Percentiles rank a stretch among this genome's conserved stretches.
phyloP scores from a whole-genome alignment of 2,329 filamentous ascomycete species.

The Biscogniauxia mediterranea region DNA sequence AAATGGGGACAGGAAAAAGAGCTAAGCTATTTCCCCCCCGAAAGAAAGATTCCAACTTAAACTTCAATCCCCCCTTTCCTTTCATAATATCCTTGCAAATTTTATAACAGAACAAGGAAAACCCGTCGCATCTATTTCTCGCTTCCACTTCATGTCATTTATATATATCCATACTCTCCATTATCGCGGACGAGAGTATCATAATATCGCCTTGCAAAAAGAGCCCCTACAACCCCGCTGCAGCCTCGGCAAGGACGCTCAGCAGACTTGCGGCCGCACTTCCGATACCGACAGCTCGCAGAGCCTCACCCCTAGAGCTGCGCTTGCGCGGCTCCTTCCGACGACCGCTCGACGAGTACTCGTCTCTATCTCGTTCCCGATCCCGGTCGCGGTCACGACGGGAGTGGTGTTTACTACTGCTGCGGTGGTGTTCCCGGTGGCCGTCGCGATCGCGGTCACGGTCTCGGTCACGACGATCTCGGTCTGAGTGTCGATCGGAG shows the following conservation, averaged over 20 bases:
- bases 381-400: conserved; percentile 35
- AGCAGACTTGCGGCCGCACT: conserved; percentile 59
- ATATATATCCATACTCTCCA: neutral
- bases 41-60: neutral
- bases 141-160: neutral
- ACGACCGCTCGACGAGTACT: conserved; percentile 20
- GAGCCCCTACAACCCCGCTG: conserved; percentile 30
- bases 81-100: no score
- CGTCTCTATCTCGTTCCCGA: conserved; percentile 33
- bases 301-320: conserved; percentile 51
- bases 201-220: neutral
- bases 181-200: no score
- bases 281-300: conserved; percentile 58
- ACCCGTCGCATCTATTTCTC: no score
- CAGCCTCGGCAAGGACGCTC: conserved; percentile 58
- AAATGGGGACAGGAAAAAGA: neutral
- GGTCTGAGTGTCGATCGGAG: conserved; percentile 39
- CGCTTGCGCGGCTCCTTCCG: conserved; percentile 40
- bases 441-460: conserved; percentile 28
- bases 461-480: conserved; percentile 30
- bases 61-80: neutral
- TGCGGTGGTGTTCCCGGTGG: conserved; percentile 12
- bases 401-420: conserved; percentile 12
- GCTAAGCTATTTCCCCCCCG: neutral
- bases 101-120: no score